Base-by-base conservation (phyloP, 2,329 filamentous ascomycete species). In the Neopestalotiopsis clavispora region DNA sequence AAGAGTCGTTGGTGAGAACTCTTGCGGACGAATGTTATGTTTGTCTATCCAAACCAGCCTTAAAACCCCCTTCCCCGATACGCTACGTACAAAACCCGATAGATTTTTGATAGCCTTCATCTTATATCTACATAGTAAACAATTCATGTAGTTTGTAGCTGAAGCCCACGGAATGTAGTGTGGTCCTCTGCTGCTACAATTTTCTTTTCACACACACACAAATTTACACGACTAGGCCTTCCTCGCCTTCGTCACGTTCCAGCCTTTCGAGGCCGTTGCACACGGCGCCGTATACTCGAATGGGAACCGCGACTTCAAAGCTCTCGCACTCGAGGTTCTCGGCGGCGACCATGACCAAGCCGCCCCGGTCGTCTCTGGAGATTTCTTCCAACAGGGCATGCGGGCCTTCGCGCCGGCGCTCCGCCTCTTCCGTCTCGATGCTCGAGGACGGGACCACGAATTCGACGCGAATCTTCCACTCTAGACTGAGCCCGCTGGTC, bases 401-500 rank as follows among this genome's bases (percentile, higher is more conserved):
- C 20, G 80, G 75, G 4, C 73, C 49, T 67, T 71, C 30, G 66
- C 63, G 62, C 75, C 65, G 74, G 67, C 62, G 78, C 78, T 49
- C 78, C 73, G 2, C 67, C 61, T 67, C 66, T 4, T 59, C 68
- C 14, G 71, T 32, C 38, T 65, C 40, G 60, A 65, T 67, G 30
- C 74, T 71, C 52, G 87, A 78, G 20, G 86, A 89, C 5, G 93
- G 91, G 5, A 95, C 95, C 32, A 97, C 94, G 80, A 99, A 99
- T 80, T 98, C 95, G 69, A 99, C 90, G 1, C 94, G 86, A 42
- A 99, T 84, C 78, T 92, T 93, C 96, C 96, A 99, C 73, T 94
- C 92, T 32, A 98, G 84, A 72, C 89, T 92, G 4, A 99, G 89
- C 1, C 95, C 95, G 70, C 90, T 97, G 0, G 96, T 99, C 61